These are phyloP conservation scores for Boletus sensibilis DNA, from an alignment of 768 basidiomycete genomes.

Conservation along the genomic window DNA sequence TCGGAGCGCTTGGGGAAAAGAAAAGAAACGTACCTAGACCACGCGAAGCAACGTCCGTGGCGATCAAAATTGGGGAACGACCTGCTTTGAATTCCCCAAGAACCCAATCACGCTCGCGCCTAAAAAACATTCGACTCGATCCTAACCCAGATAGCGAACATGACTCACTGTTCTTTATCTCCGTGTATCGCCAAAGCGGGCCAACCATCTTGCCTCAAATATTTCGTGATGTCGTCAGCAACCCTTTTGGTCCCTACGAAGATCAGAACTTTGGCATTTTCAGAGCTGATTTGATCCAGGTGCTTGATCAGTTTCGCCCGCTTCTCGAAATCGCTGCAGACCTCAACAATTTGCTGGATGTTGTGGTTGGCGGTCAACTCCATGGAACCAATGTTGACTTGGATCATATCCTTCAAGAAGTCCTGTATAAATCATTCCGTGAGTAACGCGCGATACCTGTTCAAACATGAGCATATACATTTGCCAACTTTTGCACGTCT, in stretches of 20 bases:
- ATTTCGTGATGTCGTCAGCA: conserved; percentile 98
- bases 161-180: conserved; percentile 93
- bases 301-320: conserved; percentile 95
- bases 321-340: conserved; percentile 97
- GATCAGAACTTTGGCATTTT: conserved; percentile 98
- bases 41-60: conserved; percentile 99
- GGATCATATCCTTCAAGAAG: conserved; percentile 94
- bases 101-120: conserved; percentile 99
- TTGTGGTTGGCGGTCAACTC: conserved; percentile 98
- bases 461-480: conserved; percentile 42
- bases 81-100: conserved; percentile 97
- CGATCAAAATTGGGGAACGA: conserved; percentile 94
- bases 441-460: not conserved
- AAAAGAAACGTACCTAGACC: conserved; percentile 89
- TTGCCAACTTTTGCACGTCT: conserved; percentile 96
- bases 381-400: conserved; percentile 99
- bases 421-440: conserved; percentile 51
- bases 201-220: conserved; percentile 97
- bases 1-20: conserved; percentile 35
- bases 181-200: conserved; percentile 99
- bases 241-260: conserved; percentile 98
- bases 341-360: conserved; percentile 92
- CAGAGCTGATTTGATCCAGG: conserved; percentile 91
- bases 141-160: not conserved
- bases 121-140: conserved; percentile 28